Evolutionary conservation across 305 asterid genomes (phyloP).

Genomic region (Lippia alba): DNA sequence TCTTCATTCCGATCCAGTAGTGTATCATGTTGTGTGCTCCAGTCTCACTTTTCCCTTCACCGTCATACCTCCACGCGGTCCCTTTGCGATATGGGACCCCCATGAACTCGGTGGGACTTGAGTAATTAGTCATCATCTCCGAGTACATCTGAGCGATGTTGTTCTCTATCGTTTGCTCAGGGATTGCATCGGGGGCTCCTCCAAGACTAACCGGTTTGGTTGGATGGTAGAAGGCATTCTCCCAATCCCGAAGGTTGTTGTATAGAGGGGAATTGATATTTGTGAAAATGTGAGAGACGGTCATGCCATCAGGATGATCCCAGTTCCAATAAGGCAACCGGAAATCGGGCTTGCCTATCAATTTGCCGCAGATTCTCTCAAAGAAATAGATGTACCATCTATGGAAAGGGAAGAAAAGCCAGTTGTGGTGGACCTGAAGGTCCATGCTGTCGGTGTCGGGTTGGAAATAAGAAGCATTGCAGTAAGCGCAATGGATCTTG

Average conservation of each 20-base stretch:
- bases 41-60: constrained; percentile 38
- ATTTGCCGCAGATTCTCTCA: constrained; percentile 28
- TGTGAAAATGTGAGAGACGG: constrained; percentile 42
- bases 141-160: constrained; percentile 43
- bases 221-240: constrained; percentile 24
- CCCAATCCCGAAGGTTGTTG: constrained; percentile 38
- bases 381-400: constrained; percentile 34
- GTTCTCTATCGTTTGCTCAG: constrained; percentile 18
- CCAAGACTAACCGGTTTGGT: constrained; percentile 29
- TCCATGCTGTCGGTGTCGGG: neutral
- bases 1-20: constrained; percentile 36
- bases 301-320: constrained; percentile 39
- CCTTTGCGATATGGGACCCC: constrained; percentile 43
- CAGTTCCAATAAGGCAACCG: constrained; percentile 34
- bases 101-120: constrained; percentile 32
- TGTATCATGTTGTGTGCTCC: constrained; percentile 41
- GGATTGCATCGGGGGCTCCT: neutral
- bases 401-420: constrained; percentile 40
- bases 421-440: constrained; percentile 26
- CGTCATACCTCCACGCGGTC: neutral
- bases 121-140: constrained; percentile 39
- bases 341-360: constrained; percentile 25
- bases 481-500: constrained; percentile 36
- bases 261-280: constrained; percentile 36
- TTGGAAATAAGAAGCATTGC: constrained; percentile 16